Percentiles rank a stretch among this genome's conserved stretches.
Conservation (phyloP, 371 early-diverging fungal species). For the Umbelopsis sp. region DNA sequence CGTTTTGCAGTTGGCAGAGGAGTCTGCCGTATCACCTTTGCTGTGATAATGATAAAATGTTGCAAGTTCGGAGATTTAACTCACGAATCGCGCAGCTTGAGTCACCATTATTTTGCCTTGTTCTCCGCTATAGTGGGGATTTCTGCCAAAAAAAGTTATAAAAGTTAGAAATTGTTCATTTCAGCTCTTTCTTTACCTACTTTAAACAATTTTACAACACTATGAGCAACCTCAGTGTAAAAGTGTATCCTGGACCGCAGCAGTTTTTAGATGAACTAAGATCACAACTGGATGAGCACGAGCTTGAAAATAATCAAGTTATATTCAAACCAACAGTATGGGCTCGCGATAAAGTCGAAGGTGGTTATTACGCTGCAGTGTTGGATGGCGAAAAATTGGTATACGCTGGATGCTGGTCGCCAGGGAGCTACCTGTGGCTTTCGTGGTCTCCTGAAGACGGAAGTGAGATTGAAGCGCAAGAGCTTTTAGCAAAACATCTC, state of each 20-base stretch:
- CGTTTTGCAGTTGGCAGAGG: too few species aligned
- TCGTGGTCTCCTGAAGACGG: conserved; percentile 2
- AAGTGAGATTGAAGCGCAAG: not conserved
- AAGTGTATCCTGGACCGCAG: conserved; percentile 2
- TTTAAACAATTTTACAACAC: not conserved
- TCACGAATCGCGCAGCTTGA: too few species aligned
- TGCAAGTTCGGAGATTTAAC: too few species aligned
- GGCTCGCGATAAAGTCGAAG: not conserved
- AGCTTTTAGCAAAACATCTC: not conserved
- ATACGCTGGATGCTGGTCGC: conserved; percentile 5
- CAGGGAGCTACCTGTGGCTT: not conserved
- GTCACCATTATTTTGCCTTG: too few species aligned
- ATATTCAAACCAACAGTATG: conserved; percentile 3
- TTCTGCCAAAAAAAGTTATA: too few species aligned
- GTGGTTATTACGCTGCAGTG: conserved; percentile 6
- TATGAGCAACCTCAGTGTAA: not conserved
- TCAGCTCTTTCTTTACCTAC: not conserved
- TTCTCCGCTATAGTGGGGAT: too few species aligned
- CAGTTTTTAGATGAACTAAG: not conserved
- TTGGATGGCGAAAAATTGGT: conserved; percentile 1
- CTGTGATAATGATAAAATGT: too few species aligned
- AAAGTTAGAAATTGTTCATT: too few species aligned
- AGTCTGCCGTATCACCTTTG: too few species aligned
- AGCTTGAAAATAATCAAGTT: conserved; percentile 4
- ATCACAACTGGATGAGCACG: not conserved